These are phyloP conservation scores for Candida glucosophila DNA, from an alignment of 1,139 yeast genomes.

Conservation along the genomic window DNA sequence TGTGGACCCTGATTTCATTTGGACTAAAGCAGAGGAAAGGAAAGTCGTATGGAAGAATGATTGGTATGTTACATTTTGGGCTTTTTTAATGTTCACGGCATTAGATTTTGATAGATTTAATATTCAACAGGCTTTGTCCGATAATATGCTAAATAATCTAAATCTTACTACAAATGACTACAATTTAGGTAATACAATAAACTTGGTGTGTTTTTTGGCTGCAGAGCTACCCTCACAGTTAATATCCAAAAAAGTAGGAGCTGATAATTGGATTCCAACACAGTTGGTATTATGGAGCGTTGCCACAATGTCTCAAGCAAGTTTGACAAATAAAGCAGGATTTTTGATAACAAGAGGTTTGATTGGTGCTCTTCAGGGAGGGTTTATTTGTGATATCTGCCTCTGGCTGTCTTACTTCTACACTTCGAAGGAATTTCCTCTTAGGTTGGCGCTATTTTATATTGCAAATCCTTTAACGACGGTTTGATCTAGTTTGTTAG, in stretches of 20 bases:
- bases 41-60: constrained; percentile 15
- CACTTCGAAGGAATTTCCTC: constrained; percentile 17
- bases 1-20: constrained; percentile 25
- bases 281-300: constrained; percentile 26
- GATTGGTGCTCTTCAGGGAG: constrained; percentile 22
- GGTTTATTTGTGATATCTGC: constrained; percentile 25
- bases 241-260: constrained; percentile 22
- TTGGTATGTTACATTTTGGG: constrained; percentile 18
- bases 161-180: constrained; percentile 21
- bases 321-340: constrained; percentile 14
- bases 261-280: constrained; percentile 21
- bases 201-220: constrained; percentile 21
- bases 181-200: constrained; percentile 23
- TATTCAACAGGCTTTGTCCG: constrained; percentile 23
- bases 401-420: constrained; percentile 20
- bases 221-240: constrained; percentile 28
- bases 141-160: constrained; percentile 20
- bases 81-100: constrained; percentile 23
- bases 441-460: constrained; percentile 16
- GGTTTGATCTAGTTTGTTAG: constrained; percentile 13
- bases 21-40: constrained; percentile 15
- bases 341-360: constrained; percentile 20
- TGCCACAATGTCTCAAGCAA: constrained; percentile 20
- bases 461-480: constrained; percentile 14
- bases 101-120: constrained; percentile 26